A percentile compares a stretch with the other conserved stretches of the same genome.
These are phyloP conservation scores for Aspergillus haitiensis DNA, from an alignment of 495 filamentous ascomycete genomes.

Conservation along the genomic window DNA sequence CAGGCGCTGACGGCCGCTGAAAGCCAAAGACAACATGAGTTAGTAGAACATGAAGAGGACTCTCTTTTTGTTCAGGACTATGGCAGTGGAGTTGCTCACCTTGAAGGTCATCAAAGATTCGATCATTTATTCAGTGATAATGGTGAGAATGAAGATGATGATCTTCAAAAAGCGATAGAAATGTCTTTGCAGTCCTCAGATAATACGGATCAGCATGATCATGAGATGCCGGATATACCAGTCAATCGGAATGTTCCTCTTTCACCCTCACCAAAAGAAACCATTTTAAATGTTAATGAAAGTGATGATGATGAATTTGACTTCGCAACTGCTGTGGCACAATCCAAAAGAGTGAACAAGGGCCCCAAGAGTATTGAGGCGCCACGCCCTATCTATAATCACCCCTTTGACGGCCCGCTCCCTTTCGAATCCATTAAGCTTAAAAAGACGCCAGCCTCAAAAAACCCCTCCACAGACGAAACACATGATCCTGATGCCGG, in stretches of 20 bases:
- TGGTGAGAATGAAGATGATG: constrained; percentile 64
- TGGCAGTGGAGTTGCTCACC: constrained; percentile 28
- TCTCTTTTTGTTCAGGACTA: constrained; percentile 66
- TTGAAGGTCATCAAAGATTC: constrained; percentile 32
- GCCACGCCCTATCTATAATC: constrained; percentile 6
- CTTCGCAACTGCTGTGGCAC: constrained; percentile 45
- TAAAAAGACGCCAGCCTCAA: constrained; percentile 53
- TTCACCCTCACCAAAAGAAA: constrained; percentile 18
- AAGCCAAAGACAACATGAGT: constrained; percentile 21
- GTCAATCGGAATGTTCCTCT: constrained; percentile 29
- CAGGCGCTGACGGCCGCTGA: constrained; percentile 47
- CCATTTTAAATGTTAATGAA: constrained; percentile 26
- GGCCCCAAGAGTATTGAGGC: constrained; percentile 21
- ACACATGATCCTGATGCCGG: constrained; percentile 58
- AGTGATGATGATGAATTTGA: constrained; percentile 49
- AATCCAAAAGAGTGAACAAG: constrained; percentile 38
- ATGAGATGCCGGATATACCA: constrained; percentile 37
- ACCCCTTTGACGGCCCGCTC: constrained; percentile 68
- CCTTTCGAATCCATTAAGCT: constrained; percentile 87
- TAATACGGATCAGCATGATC: constrained; percentile 29
- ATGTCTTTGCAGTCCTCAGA: constrained; percentile 61
- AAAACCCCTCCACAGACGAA: constrained; percentile 36
- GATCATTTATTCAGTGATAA: constrained; percentile 47
- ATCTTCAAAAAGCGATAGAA: constrained; percentile 77
- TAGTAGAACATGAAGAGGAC: constrained; percentile 48